phyloP scores from a whole-genome alignment of 768 basidiomycete species.

The Arthromyces matolae region DNA sequence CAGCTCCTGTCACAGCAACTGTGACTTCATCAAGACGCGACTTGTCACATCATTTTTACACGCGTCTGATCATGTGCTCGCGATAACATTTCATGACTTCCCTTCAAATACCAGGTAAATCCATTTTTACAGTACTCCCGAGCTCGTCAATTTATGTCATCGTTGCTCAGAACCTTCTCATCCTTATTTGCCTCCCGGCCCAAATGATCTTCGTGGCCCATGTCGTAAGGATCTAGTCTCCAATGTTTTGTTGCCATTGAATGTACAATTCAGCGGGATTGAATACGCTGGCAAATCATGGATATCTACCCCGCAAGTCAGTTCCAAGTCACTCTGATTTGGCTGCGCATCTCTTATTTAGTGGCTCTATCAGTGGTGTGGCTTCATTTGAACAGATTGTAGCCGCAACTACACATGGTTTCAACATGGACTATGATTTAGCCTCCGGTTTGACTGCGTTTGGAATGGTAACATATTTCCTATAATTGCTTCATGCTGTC shows the following conservation, averaged over 20 bases:
- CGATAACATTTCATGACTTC: conserved; percentile 1
- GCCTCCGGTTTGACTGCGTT: conserved; percentile 13
- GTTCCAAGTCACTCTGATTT: neutral
- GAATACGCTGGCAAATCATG: conserved; percentile 17
- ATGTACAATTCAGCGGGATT: conserved; percentile 17
- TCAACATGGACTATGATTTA: conserved; percentile 17
- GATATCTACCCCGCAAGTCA: conserved; percentile 15
- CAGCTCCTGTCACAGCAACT: conserved; percentile 10
- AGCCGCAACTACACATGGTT: conserved; percentile 3
- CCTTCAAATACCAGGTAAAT: conserved; percentile 11
- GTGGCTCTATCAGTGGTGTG: conserved; percentile 7
- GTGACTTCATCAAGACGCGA: conserved; percentile 14
- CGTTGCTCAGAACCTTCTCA: conserved; percentile 6
- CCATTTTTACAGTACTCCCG: neutral
- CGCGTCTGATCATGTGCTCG: conserved; percentile 20
- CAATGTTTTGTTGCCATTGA: no score
- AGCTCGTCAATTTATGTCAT: neutral
- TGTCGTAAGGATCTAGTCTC: conserved; percentile 12
- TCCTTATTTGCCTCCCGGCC: conserved; percentile 8
- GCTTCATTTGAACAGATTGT: conserved; percentile 16
- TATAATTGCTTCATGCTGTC: no score
- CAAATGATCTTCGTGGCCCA: conserved; percentile 12
- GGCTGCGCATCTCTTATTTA: neutral
- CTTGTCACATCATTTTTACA: conserved; percentile 16
- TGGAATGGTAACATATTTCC: conserved; percentile 6